These are phyloP conservation scores for Melampsora abietis-canadensis DNA, from an alignment of 1,284 basidiomycete genomes.

Conservation along the genomic window DNA sequence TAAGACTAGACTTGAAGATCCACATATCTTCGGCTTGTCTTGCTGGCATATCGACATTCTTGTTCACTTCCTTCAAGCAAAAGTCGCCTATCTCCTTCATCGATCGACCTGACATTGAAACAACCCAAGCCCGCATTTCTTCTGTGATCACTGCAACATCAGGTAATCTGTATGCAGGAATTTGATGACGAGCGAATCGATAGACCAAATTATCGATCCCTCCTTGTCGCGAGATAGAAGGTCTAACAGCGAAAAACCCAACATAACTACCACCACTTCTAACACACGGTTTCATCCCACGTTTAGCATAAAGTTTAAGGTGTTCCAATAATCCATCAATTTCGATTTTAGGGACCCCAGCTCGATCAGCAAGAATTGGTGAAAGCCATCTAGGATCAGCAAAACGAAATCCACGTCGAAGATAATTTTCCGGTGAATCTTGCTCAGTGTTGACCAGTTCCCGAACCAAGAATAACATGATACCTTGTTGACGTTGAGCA, in stretches of 20 bases:
- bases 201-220: slow-evolving; percentile 58
- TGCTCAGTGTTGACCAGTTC: slow-evolving; percentile 52
- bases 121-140: slow-evolving; percentile 55
- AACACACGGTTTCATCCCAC: slow-evolving; percentile 57
- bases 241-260: slow-evolving; percentile 58
- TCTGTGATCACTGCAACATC: slow-evolving; percentile 56
- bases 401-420: slow-evolving; percentile 57
- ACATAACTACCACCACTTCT: slow-evolving; percentile 58
- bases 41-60: slow-evolving; percentile 46
- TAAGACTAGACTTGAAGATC: slow-evolving; percentile 58
- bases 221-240: slow-evolving; percentile 52
- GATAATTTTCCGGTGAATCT: slow-evolving; percentile 56
- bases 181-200: slow-evolving; percentile 59
- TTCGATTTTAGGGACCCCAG: slow-evolving; percentile 56
- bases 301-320: slow-evolving; percentile 58
- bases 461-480: slow-evolving; percentile 58
- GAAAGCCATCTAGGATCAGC: slow-evolving; percentile 58
- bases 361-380: slow-evolving; percentile 56
- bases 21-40: slow-evolving; percentile 55
- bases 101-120: slow-evolving; percentile 54
- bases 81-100: slow-evolving; percentile 55
- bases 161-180: slow-evolving; percentile 59
- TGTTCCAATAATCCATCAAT: slow-evolving; percentile 57
- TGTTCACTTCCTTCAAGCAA: slow-evolving; percentile 54
- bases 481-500: slow-evolving; percentile 53